A percentile compares a stretch with the other conserved stretches of the same genome.
These are phyloP conservation scores for Miscanthus lutarioriparius DNA, from an alignment of 176 grass and related monocot species.

Conservation along the genomic window DNA sequence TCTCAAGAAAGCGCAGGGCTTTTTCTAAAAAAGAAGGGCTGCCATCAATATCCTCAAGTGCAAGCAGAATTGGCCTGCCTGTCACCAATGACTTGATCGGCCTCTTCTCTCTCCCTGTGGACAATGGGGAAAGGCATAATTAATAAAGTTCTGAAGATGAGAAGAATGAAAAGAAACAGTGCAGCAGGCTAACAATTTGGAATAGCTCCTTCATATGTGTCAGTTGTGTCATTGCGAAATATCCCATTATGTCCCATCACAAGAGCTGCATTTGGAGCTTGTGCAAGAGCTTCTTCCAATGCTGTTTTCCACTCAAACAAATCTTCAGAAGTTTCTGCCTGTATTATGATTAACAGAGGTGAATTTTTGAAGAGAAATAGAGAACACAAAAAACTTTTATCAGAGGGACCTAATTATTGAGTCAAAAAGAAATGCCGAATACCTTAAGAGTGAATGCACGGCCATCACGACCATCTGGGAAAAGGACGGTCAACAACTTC, in stretches of 20 bases:
- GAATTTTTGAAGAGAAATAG: conserved; percentile 7
- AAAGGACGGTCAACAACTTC: conserved; percentile 91
- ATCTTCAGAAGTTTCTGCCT: conserved; percentile 95
- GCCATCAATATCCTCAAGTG: conserved; percentile 97
- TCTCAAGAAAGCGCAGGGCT: conserved; percentile 93
- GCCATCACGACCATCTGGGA: conserved; percentile 95
- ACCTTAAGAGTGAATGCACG: conserved; percentile 99
- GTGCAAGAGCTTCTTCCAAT: conserved; percentile 92
- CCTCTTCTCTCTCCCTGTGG: conserved; percentile 89
- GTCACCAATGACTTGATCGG: conserved; percentile 93
- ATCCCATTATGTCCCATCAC: conserved; percentile 99
- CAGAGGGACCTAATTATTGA: conserved; percentile 10
- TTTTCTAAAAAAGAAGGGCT: conserved; percentile 97
- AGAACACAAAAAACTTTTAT: neutral
- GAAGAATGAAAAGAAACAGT: conserved; percentile 28
- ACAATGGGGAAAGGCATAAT: conserved; percentile 34
- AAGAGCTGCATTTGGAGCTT: conserved; percentile 99
- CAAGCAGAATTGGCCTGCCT: conserved; percentile 96
- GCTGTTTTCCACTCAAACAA: conserved; percentile 99
- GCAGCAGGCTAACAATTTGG: conserved; percentile 69
- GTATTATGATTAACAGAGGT: conserved; percentile 22
- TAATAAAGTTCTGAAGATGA: conserved; percentile 25
- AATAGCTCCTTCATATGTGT: conserved; percentile 79
- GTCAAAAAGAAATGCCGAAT: conserved; percentile 3
- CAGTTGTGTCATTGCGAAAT: conserved; percentile 85